Evolutionary conservation across 768 basidiomycete genomes (phyloP).

Genomic region (Lactifluus volemus): DNA sequence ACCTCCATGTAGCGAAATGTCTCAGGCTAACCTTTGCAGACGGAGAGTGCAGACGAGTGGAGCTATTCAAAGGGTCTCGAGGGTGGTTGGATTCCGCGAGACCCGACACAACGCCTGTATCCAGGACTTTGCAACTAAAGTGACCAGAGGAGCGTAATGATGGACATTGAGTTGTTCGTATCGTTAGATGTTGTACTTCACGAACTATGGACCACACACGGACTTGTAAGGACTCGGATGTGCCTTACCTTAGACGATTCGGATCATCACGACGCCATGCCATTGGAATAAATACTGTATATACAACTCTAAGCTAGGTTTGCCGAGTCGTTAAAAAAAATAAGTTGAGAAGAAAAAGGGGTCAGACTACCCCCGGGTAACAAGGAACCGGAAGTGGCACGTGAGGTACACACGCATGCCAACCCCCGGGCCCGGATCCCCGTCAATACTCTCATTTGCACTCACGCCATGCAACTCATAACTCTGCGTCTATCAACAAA

Average conservation of each 20-base stretch:
- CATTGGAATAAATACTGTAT: neutral
- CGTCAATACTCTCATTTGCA: too few relatives aligned
- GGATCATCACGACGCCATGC: neutral
- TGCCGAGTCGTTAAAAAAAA: neutral
- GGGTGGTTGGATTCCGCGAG: slow-evolving; percentile 70
- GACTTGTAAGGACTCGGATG: neutral
- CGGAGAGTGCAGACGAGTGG: slow-evolving; percentile 67
- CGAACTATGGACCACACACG: neutral
- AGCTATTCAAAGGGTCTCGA: slow-evolving; percentile 65
- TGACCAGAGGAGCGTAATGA: neutral
- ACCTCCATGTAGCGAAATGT: neutral
- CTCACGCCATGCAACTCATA: too few relatives aligned
- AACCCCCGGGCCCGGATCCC: too few relatives aligned
- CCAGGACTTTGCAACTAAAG: slow-evolving; percentile 44
- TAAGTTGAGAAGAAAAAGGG: neutral
- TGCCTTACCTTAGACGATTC: neutral
- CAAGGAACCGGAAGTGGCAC: neutral
- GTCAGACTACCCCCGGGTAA: neutral
- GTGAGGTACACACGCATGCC: too few relatives aligned
- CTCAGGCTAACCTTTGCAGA: slow-evolving; percentile 25
- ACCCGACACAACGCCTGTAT: slow-evolving; percentile 57
- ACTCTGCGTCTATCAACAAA: too few relatives aligned
- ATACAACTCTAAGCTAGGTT: neutral
- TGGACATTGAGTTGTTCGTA: neutral
- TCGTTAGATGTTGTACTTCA: neutral